Base-by-base conservation (phyloP, 805 yeast species). In the Sugiyamaella valdiviana region DNA sequence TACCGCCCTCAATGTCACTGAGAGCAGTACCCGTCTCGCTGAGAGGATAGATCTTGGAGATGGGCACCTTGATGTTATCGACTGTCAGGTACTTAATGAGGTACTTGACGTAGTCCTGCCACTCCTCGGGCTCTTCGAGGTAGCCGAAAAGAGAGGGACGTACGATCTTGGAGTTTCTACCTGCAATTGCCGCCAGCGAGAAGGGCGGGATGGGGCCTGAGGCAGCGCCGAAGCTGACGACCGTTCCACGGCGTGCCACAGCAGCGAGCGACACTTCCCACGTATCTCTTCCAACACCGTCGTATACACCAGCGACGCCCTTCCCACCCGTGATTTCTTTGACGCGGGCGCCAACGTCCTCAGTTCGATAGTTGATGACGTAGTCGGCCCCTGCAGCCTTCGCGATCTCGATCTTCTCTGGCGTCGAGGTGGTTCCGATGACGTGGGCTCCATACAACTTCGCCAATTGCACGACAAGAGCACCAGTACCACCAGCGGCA, bases 401-500 rank as follows among this genome's bases (percentile, higher is more conserved):
- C 14, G 87, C 95, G 29, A 80, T 57, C 46, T 72, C 65, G 55
- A 83, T 73, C 66, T 90, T 90, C 49, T 76, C 95, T 23, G 74
- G 78, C 10, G 86, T 73, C 1, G 96, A 87, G 5, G 95, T 93
- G 36, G 85, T 73, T 2, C 95, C 96, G 66, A 90, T 88, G 42
- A 81, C 89, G 53, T 78, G 81, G 3, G 89, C 96, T 17, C 95
- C 95, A 44, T 69, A 72, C 20, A 66, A 60, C 26, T 72, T 64
- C 44, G 83, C 66, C 65, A 89, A 68, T 64, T 89, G 96, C 43
- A 74, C 71, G 46, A 88, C 68, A 16, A 86, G 56, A 45, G 78
- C 74, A 5, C 98, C 98, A 44, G 86, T 91, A 49, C 97, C 96
- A 41, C 97, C 98, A 2, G 97, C 96, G 5, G 96, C 96, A 3